Evolutionary conservation across 768 basidiomycete species (phyloP), one percentile per base, ranked within the genome.

Genomic region (Auricularia auricula-judae): DNA sequence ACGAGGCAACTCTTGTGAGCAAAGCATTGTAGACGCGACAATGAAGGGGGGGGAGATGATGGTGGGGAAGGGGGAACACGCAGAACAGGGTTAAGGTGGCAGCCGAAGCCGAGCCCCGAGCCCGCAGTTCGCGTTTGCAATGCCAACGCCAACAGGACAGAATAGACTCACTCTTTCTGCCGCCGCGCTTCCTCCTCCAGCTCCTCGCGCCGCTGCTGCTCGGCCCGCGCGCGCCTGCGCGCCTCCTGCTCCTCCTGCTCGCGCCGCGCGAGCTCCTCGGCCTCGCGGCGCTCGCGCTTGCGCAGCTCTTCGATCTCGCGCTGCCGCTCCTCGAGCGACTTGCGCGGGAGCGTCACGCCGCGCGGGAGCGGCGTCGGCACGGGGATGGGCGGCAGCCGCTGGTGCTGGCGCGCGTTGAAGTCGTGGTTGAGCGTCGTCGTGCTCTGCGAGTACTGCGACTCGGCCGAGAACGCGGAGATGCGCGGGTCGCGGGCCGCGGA

Each of bases 311-410:
- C 56, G 29, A 59, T 59, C 56, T 59, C 56, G 23, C 56, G 56
- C 56, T 59, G 56, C 56, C 56, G 56, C 23, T 59, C 56, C 23
- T 59, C 56, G 29, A 59, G 56, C 23, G 56, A 59, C 29, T 59
- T 59, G 56, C 56, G 56, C 23, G 56, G 56, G 1, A 59, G 56
- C 23, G 29, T 29, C 23, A 59, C 56, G 56, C 56, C 56, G 21
- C 56, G 56, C 56, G 56, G 56, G 29, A 59, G 34, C 29, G 34
- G 29, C 16, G 29, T 29, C 23, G 56, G 56, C 56, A 59, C 34
- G 23, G 56, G 56, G 23, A 35, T 29, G 14, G 56, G 56, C 23
- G 56, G 56, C 18, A 51, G 47, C 47, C 47, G 47, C 47, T 51
- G 47, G 11, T 51, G 47, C 47, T 51, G 47, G 18, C 47, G 47